Base-by-base conservation (phyloP, 2,329 filamentous ascomycete genomes). In the Macrophomina tecta region DNA sequence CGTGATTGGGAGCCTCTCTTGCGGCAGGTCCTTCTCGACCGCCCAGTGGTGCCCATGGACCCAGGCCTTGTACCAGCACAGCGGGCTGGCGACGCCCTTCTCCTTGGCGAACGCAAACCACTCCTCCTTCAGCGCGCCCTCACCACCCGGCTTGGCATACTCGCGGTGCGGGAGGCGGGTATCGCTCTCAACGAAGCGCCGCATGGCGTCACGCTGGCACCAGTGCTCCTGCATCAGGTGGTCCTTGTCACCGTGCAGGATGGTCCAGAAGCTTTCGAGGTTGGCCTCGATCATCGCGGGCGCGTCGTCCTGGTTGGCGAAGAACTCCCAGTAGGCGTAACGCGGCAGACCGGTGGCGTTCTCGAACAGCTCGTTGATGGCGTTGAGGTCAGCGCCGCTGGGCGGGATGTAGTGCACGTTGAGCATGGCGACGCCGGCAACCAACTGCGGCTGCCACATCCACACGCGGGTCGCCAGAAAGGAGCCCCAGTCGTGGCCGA, bases 401-500 rank as follows among this genome's bases (percentile, higher is more conserved):
- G 49, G 49, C 30, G 49, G 28, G 9, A 69, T 66, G 72, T 85
- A 85, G 12, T 78, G 68, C 3, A 82, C 75, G 66, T 80, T 83
- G 32, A 84, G 67, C 67, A 82, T 74, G 6, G 79, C 71, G 1
- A 85, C 70, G n/a, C 79, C 82, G 4, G 71, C 56, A 4, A 82
- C 78, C 8, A 80, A 76, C 2, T 79, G 0, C 78, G 80, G 62
- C 23, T 23, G 23, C 68, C 78, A 80, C 55, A 81, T 76, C 69
- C 80, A 83, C 11, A 83, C 67, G 12, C 82, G 77, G 62, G 79
- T 76, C 0, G 79, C 77, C 11, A 80, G 68, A 5, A 65, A 67
- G 12, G 78, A 78, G 40, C 84, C 83, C 82, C 82, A 85, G 70
- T 85, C 83, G 68, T 85, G 83, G 49, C 83, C 83, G 40, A 84